phyloP scores from a whole-genome alignment of 2,329 filamentous ascomycete genomes.

The Chrysosporium queenslandicum region DNA sequence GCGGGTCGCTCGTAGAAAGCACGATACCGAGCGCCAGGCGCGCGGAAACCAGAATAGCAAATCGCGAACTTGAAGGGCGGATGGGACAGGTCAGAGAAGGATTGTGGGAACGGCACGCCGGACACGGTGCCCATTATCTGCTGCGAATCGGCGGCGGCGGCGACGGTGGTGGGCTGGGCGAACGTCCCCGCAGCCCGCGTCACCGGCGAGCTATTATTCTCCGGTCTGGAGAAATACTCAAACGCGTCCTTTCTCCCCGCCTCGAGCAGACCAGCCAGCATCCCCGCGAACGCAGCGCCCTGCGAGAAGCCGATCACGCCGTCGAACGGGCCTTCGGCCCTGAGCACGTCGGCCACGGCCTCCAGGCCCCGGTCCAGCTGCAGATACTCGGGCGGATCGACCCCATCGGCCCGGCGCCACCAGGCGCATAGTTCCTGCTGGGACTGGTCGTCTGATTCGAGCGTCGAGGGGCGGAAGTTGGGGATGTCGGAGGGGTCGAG shows the following conservation, averaged over 20 bases:
- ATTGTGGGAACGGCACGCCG: conserved; percentile 45
- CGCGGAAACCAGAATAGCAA: conserved; percentile 66
- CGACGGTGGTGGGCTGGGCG: not conserved
- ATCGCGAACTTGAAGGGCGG: conserved; percentile 59
- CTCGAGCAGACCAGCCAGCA: conserved; percentile 66
- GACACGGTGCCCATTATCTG: conserved; percentile 20
- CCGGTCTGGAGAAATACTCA: conserved; percentile 27
- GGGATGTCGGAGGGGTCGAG: conserved; percentile 59
- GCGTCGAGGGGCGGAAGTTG: conserved; percentile 44
- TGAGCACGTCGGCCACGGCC: conserved; percentile 52
- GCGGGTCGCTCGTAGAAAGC: conserved; percentile 62
- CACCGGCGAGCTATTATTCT: conserved; percentile 16
- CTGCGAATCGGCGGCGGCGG: not conserved
- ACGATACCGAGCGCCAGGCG: conserved; percentile 50
- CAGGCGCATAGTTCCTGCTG: conserved; percentile 66
- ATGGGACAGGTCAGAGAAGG: conserved; percentile 40
- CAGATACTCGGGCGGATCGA: conserved; percentile 54
- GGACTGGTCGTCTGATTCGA: conserved; percentile 39
- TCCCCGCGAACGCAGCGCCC: conserved; percentile 60
- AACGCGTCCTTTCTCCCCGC: conserved; percentile 40
- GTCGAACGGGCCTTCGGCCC: conserved; percentile 58
- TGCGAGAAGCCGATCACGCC: conserved; percentile 76
- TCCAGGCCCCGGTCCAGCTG: conserved; percentile 60
- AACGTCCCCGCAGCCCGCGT: not conserved
- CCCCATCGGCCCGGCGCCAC: conserved; percentile 60